Evolutionary conservation across 192 early-diverging fungal genomes (phyloP), one percentile per base, ranked within the genome.

Genomic region (Umbelopsis sp.): DNA sequence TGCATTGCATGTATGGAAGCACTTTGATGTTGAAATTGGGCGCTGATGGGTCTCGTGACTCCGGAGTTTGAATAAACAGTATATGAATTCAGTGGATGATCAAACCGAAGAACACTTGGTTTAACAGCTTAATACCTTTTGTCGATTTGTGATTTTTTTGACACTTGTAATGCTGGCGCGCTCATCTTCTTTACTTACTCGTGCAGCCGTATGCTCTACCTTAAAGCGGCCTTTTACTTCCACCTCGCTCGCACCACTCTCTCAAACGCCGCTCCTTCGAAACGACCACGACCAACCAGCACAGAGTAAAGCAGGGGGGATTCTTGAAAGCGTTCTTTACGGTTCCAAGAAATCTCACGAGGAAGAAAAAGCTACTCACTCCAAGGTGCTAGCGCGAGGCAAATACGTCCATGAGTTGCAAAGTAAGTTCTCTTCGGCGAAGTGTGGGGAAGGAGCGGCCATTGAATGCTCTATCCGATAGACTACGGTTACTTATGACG

Each of bases 401-500:
- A 96, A 96, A 82, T 96, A 93, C 70, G 92, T 96, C 17, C 94
- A 96, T 80, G 95, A 98, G 78, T 76, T 96, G 51, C 83, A 90
- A 71, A 90, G 90, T 91, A 81, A 76, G 80, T 82, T 32, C 26
- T 56, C 21, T 11, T 54, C 68, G 17, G 31, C 16, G 34, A 29
- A 29, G 45, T 51, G 45, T 44, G 41, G 44, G 25, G 54, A 45
- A 62, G 45, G 25, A 51, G 22, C 47, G 41, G 26, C 50, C 22
- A 4, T 21, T 71, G 29, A 52, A n/a, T 44, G 45, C 1, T 36
- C 25, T 71, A 36, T 20, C 45, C 14, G 16, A 16, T 44, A 44
- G 21, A 6, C 14, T 59, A 16, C 22, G 20, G 14, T 9, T 14
- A 44, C 22, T 74, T 25, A 17, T 65, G n/a, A 45, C 25, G 45